A percentile compares a stretch with the other conserved stretches of the same genome.
Conservation (phyloP, 2,329 filamentous ascomycete genomes). For the Falciphora oryzae region DNA sequence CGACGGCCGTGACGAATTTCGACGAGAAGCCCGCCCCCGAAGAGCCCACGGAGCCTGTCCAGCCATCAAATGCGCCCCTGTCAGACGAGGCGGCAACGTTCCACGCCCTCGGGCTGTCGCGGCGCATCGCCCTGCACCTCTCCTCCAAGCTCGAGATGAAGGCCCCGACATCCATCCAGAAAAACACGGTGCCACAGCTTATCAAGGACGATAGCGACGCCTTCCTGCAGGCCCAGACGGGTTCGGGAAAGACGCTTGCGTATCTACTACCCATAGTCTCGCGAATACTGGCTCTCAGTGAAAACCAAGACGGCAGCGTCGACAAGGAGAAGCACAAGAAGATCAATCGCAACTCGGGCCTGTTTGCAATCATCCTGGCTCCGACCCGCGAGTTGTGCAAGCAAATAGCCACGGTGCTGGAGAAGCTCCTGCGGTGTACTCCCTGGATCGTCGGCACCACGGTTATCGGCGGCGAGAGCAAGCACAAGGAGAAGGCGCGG, state of each 20-base stretch:
- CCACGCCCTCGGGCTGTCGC: slow-evolving; percentile 75
- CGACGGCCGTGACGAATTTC: slow-evolving; percentile 59
- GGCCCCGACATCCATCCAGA: slow-evolving; percentile 90
- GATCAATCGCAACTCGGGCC: slow-evolving; percentile 76
- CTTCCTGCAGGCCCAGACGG: slow-evolving; percentile 94
- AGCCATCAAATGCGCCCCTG: slow-evolving; percentile 87
- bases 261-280: slow-evolving; percentile 92
- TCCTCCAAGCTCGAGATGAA: slow-evolving; percentile 81
- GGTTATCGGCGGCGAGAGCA: slow-evolving; percentile 64
- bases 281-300: slow-evolving; percentile 71
- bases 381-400: slow-evolving; percentile 92
- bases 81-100: slow-evolving; percentile 81
- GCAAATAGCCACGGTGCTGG: slow-evolving; percentile 83
- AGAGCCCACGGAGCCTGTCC: slow-evolving; percentile 42
- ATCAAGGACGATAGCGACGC: slow-evolving; percentile 79
- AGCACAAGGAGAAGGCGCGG: slow-evolving; percentile 83
- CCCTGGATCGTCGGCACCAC: slow-evolving; percentile 93
- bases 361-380: slow-evolving; percentile 91
- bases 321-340: slow-evolving; percentile 34
- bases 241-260: slow-evolving; percentile 95
- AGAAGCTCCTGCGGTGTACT: slow-evolving; percentile 78
- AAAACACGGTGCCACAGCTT: slow-evolving; percentile 76
- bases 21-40: slow-evolving; percentile 41
- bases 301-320: slow-evolving; percentile 39
- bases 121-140: slow-evolving; percentile 74